phyloP scores from a whole-genome alignment of 441 rosid species.

The Codiaeum variegatum region DNA sequence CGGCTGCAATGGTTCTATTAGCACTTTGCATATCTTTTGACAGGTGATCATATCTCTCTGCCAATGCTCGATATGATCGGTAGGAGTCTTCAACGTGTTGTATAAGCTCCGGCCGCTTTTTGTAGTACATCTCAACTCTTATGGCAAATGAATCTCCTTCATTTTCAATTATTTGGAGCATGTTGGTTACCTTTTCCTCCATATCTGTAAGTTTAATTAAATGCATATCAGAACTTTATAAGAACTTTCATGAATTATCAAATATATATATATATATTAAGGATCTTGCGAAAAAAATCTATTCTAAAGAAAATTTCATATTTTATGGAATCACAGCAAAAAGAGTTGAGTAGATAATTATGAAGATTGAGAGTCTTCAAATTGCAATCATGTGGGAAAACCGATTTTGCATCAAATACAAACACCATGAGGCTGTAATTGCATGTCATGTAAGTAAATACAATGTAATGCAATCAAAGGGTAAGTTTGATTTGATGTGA shows the following conservation, averaged over 20 bases:
- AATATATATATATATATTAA: no score
- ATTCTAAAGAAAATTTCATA: neutral
- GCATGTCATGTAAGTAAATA: no score
- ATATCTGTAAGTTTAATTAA: constrained; percentile 48
- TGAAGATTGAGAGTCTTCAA: no score
- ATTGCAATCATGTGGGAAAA: no score
- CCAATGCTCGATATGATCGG: constrained; percentile 67
- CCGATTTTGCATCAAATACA: no score
- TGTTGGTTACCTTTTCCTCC: constrained; percentile 63
- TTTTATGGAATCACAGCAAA: no score
- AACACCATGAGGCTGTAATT: no score
- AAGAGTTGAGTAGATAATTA: no score
- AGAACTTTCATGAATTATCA: neutral
- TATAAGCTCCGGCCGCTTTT: constrained; percentile 74
- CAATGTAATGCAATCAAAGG: no score
- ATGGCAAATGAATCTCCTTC: constrained; percentile 73
- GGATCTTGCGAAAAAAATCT: neutral
- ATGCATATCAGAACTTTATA: neutral
- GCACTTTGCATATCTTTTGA: constrained; percentile 88
- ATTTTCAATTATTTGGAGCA: constrained; percentile 68
- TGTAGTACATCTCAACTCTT: constrained; percentile 81
- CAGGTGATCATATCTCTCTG: constrained; percentile 77
- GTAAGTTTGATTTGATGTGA: no score
- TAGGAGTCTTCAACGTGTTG: constrained; percentile 66
- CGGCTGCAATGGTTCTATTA: constrained; percentile 76